Evolutionary conservation across 306 rosid genomes (phyloP).

Genomic region (cucumber (Cucumis sativus)): Cucumber_9930_V3 NC_026655.2:1261501-1262000

Average conservation of each 20-base stretch:
- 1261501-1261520: conserved; percentile 1
- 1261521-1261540: background rate
- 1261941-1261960: background rate
- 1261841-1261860: conserved; percentile 71
- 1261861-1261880: conserved; percentile 65
- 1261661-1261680: conserved; percentile 95
- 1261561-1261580: conserved; percentile 63
- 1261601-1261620: conserved; percentile 15
- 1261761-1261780: conserved; percentile 69
- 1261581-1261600: conserved; percentile 30
- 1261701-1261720: conserved; percentile 84
- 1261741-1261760: conserved; percentile 65
- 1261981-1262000: background rate
- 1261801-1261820: conserved; percentile 86
- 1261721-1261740: conserved; percentile 38
- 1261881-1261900: conserved; percentile 77
- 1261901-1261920: conserved; percentile 8
- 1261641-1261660: conserved; percentile 90
- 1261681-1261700: conserved; percentile 90
- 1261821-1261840: conserved; percentile 50
- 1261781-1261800: conserved; percentile 69
- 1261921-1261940: conserved; percentile 9
- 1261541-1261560: conserved; percentile 28
- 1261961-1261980: background rate
- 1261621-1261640: conserved; percentile 50